Evolutionary conservation across 495 filamentous ascomycete species (phyloP), one percentile per base, ranked within the genome.

Genomic region (Platismatia glauca): DNA sequence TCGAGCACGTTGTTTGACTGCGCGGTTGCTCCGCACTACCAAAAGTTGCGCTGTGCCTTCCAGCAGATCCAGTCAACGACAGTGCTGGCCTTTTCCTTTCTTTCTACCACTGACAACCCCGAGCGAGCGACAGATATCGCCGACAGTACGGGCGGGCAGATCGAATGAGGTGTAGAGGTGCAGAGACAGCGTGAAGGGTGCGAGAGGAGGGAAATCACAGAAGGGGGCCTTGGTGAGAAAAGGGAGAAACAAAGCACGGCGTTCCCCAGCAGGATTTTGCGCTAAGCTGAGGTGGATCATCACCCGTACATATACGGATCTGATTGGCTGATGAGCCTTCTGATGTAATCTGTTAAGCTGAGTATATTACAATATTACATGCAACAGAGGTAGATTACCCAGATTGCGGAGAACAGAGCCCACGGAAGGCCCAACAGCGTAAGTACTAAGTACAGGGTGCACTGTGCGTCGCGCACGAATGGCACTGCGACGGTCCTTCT

Each of bases 11-110:
- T 65, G 60, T 29, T 65, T 67, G 68, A 65, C 57, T 61, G 68
- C 66, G 66, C 64, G 57, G 68, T 70, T 68, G 68, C 68, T 70
- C 68, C 68, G 64, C 64, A 64, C 61, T 70, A 70, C 68, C 39
- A 60, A 55, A 44, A 44, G 48, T 39, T 61, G 61, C 39, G 58
- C 55, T 58, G 46, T 57, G 57, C 64, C 61, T 60, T 60, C 62
- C 62, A 65, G 61, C 43, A 31, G 52, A 55, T 60, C 65, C 50
- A 35, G 59, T 58, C 38, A 46, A 59, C 57, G 22, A 52, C n/a
- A 33, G 27, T 34, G 53, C 56, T 35, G 41, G 24, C 39, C 58
- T 18, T n/a, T n/a, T n/a, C n/a, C n/a, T n/a, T n/a, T n/a, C n/a
- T 24, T 24, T 50, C 29, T 31, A 37, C 59, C 57, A 37, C 13